These are phyloP conservation scores for Exophiala calicioides DNA, from an alignment of 2,329 filamentous ascomycete species.

Conservation along the genomic window DNA sequence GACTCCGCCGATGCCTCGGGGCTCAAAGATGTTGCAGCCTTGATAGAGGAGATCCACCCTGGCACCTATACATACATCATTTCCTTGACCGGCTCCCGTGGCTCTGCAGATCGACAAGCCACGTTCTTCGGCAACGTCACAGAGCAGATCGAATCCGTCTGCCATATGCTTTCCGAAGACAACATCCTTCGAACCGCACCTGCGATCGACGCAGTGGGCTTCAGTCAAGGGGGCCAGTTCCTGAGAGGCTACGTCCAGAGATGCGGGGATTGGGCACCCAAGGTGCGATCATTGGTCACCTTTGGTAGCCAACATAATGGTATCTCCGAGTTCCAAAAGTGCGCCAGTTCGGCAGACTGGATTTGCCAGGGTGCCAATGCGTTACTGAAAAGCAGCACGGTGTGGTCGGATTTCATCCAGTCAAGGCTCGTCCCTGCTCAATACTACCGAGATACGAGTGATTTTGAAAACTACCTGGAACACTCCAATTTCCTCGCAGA, in stretches of 20 bases:
- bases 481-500: constrained; percentile 88
- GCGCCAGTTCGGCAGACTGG: constrained; percentile 66
- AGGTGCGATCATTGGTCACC: constrained; percentile 76
- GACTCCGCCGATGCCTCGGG: constrained; percentile 71
- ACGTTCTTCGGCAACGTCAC: constrained; percentile 92
- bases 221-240: constrained; percentile 95
- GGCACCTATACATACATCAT: constrained; percentile 84
- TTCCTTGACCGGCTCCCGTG: constrained; percentile 65
- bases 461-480: constrained; percentile 73
- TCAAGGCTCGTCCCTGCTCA: constrained; percentile 82
- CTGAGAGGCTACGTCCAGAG: constrained; percentile 87
- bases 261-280: constrained; percentile 67
- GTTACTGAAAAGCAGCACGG: constrained; percentile 72
- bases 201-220: constrained; percentile 86
- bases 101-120: constrained; percentile 69
- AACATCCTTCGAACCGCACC: constrained; percentile 79
- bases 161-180: constrained; percentile 71
- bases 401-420: constrained; percentile 77
- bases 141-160: constrained; percentile 73
- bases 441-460: constrained; percentile 76
- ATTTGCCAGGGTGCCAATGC: constrained; percentile 79
- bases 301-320: constrained; percentile 93
- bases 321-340: constrained; percentile 78
- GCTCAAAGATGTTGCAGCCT: constrained; percentile 67
- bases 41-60: constrained; percentile 72